These are phyloP conservation scores for Pyrenophora graminea DNA, from an alignment of 2,329 filamentous ascomycete species.

Conservation along the genomic window DNA sequence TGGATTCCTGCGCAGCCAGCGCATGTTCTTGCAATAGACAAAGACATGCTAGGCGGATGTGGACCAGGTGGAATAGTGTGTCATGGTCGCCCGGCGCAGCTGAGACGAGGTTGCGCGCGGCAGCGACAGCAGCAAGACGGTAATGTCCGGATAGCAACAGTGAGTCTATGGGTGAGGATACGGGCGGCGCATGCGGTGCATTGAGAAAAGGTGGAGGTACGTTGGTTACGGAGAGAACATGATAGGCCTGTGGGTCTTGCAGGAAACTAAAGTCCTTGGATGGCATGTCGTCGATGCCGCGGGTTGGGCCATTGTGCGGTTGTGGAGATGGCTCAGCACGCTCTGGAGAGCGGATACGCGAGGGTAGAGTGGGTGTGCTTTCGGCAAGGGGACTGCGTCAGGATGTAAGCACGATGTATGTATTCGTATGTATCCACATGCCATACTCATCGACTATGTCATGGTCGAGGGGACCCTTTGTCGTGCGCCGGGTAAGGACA, in stretches of 20 bases:
- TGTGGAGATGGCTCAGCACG: slow-evolving; percentile 24
- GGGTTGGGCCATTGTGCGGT: slow-evolving; percentile 23
- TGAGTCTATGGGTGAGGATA: slow-evolving; percentile 63
- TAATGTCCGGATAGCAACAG: slow-evolving; percentile 77
- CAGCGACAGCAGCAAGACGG: slow-evolving; percentile 73
- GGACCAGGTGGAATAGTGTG: slow-evolving; percentile 75
- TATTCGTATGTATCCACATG: not conserved
- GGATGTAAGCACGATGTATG: slow-evolving; percentile 14
- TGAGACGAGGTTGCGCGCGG: slow-evolving; percentile 64
- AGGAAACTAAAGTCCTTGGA: slow-evolving; percentile 69
- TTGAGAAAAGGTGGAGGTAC: slow-evolving; percentile 69
- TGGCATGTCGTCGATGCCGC: slow-evolving; percentile 42
- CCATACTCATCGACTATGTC: slow-evolving; percentile 69
- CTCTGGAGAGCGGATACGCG: slow-evolving; percentile 30
- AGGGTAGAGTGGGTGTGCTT: slow-evolving; percentile 15
- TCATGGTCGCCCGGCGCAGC: slow-evolving; percentile 60
- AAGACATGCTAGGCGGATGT: slow-evolving; percentile 80
- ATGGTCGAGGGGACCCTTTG: slow-evolving; percentile 72
- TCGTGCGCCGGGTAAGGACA: slow-evolving; percentile 68
- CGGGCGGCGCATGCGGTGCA: slow-evolving; percentile 66
- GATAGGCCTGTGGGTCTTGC: slow-evolving; percentile 52
- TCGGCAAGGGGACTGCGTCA: slow-evolving; percentile 29
- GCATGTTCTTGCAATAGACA: slow-evolving; percentile 72
- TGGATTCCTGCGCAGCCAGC: slow-evolving; percentile 63
- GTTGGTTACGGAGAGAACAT: slow-evolving; percentile 70